These are phyloP conservation scores for Ophiostoma himal-ulmi DNA, from an alignment of 2,329 filamentous ascomycete genomes.

Conservation along the genomic window DNA sequence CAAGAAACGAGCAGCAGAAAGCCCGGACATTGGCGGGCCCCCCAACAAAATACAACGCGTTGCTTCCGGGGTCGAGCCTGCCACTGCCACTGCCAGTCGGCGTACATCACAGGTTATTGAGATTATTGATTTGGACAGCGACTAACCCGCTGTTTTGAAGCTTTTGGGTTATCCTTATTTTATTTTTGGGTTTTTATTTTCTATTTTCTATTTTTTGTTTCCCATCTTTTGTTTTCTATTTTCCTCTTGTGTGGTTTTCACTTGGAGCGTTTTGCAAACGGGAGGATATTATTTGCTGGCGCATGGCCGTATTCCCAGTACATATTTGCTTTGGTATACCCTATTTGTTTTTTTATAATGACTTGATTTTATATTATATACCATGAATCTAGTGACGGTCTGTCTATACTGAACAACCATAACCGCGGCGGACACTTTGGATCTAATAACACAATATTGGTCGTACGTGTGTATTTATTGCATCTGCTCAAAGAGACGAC, in stretches of 20 bases:
- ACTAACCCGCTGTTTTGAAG: neutral
- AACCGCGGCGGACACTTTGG: too few relatives aligned
- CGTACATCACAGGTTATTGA: constrained; percentile 2
- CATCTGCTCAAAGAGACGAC: too few relatives aligned
- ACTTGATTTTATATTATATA: neutral
- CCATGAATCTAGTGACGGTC: too few relatives aligned
- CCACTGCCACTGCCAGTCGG: neutral
- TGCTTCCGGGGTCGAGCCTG: neutral
- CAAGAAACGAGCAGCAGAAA: constrained; percentile 1
- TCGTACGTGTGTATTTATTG: too few relatives aligned
- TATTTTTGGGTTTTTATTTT: too few relatives aligned
- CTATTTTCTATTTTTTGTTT: neutral
- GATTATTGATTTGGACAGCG: constrained; percentile 22
- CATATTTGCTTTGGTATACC: neutral
- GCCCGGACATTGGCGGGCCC: neutral
- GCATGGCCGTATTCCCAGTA: neutral
- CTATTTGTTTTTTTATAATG: neutral
- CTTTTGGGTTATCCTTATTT: too few relatives aligned
- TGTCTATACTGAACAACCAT: too few relatives aligned
- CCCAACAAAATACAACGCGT: neutral
- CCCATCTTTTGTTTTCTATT: too few relatives aligned
- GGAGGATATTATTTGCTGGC: neutral
- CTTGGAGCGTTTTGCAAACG: neutral
- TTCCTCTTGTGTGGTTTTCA: neutral
- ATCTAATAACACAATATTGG: too few relatives aligned